Conservation (phyloP, 331 rosid species). For the Ulmus americana region DNA sequence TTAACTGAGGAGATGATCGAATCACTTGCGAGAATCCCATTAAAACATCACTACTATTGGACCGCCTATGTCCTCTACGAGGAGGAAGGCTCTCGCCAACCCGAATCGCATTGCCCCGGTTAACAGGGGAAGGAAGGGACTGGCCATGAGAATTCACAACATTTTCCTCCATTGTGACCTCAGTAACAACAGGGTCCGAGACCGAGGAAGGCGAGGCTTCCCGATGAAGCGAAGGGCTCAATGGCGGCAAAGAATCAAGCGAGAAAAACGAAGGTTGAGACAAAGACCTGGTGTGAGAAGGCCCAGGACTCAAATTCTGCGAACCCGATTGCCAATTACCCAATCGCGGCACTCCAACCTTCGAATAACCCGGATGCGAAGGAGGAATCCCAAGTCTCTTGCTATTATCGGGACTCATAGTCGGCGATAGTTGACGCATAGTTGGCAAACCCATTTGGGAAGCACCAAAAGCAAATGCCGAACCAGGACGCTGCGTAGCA, state of each 20-base stretch:
- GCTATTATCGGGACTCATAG: conserved; percentile 36
- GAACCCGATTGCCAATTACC: conserved; percentile 39
- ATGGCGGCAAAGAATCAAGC: conserved; percentile 59
- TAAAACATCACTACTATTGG: conserved; percentile 60
- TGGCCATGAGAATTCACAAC: conserved; percentile 38
- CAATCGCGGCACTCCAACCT: conserved; percentile 29
- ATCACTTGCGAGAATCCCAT: conserved; percentile 51
- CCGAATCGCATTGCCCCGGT: conserved; percentile 37
- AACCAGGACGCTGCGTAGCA: conserved; percentile 27
- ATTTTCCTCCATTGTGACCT: conserved; percentile 54
- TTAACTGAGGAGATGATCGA: conserved; percentile 47
- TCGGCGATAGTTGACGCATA: conserved; percentile 30
- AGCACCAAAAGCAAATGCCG: conserved; percentile 28
- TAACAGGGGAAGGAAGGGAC: conserved; percentile 25
- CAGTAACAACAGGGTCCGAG: conserved; percentile 37
- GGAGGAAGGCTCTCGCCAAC: conserved; percentile 65
- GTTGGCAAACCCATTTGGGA: conserved; percentile 40
- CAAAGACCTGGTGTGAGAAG: conserved; percentile 58
- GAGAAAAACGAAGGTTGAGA: conserved; percentile 62
- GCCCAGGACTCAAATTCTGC: conserved; percentile 40
- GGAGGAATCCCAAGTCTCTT: conserved; percentile 71
- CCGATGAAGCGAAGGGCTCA: conserved; percentile 61
- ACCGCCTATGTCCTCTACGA: conserved; percentile 70
- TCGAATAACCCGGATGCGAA: conserved; percentile 52
- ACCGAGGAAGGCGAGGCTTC: conserved; percentile 32